Evolutionary conservation across 805 yeast genomes (phyloP).

Genomic region (Nakazawaea pomicola): DNA sequence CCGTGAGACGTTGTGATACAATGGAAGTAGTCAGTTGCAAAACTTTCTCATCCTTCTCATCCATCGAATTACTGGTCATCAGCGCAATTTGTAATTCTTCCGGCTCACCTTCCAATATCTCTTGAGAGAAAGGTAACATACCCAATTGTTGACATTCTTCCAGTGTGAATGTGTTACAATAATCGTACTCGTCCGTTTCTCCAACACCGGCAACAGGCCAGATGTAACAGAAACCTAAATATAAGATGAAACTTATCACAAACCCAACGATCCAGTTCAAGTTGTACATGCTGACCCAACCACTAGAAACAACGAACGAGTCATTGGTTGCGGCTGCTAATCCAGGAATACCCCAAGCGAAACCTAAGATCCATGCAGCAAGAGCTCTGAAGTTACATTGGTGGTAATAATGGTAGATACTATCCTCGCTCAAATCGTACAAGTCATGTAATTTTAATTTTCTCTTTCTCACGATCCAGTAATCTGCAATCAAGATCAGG

Average conservation of each 20-base stretch:
- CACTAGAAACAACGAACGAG: slow-evolving; percentile 4
- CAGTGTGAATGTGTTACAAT: slow-evolving; percentile 24
- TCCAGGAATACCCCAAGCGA: slow-evolving; percentile 49
- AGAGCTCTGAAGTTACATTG: slow-evolving; percentile 41
- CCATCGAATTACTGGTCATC: too few relatives aligned
- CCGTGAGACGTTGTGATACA: too few relatives aligned
- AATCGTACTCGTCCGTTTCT: slow-evolving; percentile 29
- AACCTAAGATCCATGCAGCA: slow-evolving; percentile 32
- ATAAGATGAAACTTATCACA: slow-evolving; percentile 39
- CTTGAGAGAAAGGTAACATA: slow-evolving; percentile 20
- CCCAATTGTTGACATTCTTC: slow-evolving; percentile 28
- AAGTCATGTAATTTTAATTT: slow-evolving; percentile 35
- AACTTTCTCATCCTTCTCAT: too few relatives aligned
- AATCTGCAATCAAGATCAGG: slow-evolving; percentile 34
- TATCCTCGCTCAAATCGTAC: slow-evolving; percentile 25
- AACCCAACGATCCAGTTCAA: slow-evolving; percentile 68
- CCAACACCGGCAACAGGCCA: slow-evolving; percentile 32
- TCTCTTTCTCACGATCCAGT: slow-evolving; percentile 32
- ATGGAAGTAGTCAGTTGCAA: too few relatives aligned
- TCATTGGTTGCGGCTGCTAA: slow-evolving; percentile 27
- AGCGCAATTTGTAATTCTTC: slow-evolving; percentile 6
- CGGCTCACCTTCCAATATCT: not conserved
- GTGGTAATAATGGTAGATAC: slow-evolving; percentile 33
- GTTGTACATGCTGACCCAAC: slow-evolving; percentile 46
- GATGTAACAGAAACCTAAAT: slow-evolving; percentile 28